Conservation (phyloP, 768 basidiomycete genomes). For the Macrolepiota albuminosa region DNA sequence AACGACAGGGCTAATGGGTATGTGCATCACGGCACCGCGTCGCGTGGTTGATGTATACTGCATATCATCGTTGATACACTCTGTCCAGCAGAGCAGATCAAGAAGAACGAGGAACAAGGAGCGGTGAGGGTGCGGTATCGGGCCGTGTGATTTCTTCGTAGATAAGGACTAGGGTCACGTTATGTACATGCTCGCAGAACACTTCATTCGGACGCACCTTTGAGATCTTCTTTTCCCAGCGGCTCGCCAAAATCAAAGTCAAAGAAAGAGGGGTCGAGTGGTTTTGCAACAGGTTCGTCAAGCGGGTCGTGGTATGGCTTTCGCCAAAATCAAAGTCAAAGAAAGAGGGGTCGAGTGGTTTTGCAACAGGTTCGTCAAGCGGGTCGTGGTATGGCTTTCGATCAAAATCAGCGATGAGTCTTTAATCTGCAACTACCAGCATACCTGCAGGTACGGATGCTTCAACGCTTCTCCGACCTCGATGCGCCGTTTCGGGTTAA, state of each 20-base stretch:
- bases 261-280: slow-evolving; percentile 74
- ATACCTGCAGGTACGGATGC: slow-evolving; percentile 64
- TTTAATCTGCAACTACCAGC: background rate
- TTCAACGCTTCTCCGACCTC: slow-evolving; percentile 83
- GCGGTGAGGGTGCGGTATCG: slow-evolving; percentile 16
- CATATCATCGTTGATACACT: background rate
- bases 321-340: slow-evolving; percentile 80
- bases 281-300: slow-evolving; percentile 82
- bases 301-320: slow-evolving; percentile 79
- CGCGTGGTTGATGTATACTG: background rate
- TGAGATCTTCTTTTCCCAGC: slow-evolving; percentile 62
- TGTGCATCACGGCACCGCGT: background rate
- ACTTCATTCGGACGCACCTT: slow-evolving; percentile 37
- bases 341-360: slow-evolving; percentile 69
- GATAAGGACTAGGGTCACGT: slow-evolving; percentile 33
- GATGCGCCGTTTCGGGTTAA: slow-evolving; percentile 83
- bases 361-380: slow-evolving; percentile 82
- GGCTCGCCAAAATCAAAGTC: slow-evolving; percentile 74
- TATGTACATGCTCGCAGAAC: background rate
- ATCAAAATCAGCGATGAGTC: background rate
- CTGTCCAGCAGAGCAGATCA: slow-evolving; percentile 2
- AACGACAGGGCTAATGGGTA: background rate
- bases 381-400: slow-evolving; percentile 81
- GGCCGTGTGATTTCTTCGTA: slow-evolving; percentile 46
- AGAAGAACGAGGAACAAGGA: slow-evolving; percentile 2